phyloP scores from a whole-genome alignment of 2,329 filamentous ascomycete genomes.

The Ceratocystis diversiconidia region DNA sequence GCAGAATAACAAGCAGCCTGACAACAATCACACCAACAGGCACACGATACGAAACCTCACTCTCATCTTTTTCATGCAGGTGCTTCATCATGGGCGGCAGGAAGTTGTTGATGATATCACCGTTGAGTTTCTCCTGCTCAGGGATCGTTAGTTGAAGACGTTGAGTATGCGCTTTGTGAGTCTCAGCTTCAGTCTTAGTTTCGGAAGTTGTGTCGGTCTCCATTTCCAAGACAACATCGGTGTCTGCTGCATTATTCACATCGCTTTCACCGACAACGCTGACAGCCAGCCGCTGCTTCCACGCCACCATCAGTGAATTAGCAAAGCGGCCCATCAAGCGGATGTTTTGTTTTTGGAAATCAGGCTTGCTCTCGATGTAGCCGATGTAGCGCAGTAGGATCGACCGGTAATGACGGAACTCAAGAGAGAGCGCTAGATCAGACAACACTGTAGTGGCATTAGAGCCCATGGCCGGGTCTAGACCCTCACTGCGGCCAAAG shows the following conservation, averaged over 20 bases:
- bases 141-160: conserved; percentile 53
- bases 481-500: conserved; percentile 61
- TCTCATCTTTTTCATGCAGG: conserved; percentile 86
- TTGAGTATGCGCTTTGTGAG: conserved; percentile 16
- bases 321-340: conserved; percentile 68
- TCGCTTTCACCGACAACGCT: conserved; percentile 28
- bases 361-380: conserved; percentile 66
- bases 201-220: conserved; percentile 28
- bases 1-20: conserved; percentile 71
- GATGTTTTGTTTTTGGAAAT: conserved; percentile 74
- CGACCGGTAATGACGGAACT: conserved; percentile 82
- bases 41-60: conserved; percentile 82
- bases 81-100: conserved; percentile 69
- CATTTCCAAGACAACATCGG: conserved; percentile 17
- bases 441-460: conserved; percentile 75
- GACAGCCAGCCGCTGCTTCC: conserved; percentile 8
- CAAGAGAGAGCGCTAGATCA: conserved; percentile 56
- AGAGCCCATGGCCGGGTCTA: conserved; percentile 75
- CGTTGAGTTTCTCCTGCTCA: conserved; percentile 48
- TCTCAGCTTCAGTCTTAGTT: conserved; percentile 23
- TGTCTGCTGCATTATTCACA: conserved; percentile 8
- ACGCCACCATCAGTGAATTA: conserved; percentile 47
- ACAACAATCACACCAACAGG: conserved; percentile 80
- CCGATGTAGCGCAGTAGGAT: conserved; percentile 71
- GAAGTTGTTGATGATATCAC: conserved; percentile 60